Base-by-base conservation (phyloP, 1,139 yeast species). In the Debaryomycetaceae sp. region DNA sequence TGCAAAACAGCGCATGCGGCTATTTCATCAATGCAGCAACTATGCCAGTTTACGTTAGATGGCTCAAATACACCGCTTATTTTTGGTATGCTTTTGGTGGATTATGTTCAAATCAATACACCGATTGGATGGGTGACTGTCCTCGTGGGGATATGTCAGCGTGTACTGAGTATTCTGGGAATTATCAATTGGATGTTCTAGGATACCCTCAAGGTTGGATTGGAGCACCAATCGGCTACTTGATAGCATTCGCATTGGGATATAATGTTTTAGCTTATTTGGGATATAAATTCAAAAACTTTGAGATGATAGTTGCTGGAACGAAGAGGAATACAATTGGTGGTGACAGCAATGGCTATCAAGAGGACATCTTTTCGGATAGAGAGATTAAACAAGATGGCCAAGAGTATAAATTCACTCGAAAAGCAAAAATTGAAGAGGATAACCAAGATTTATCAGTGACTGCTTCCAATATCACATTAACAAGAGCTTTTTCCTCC, bases 1-100 rank as follows among this genome's bases (percentile, higher is more conserved):
- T 85, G 30, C 90, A 87, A 57, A 81, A 87, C 42, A 78, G 85
- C 72, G 88, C 90, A 0, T 84, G 90, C 62, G 96, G 96, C 0
- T 87, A 81, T 62, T 87, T 86, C 56, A 87, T 84, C 20, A 87
- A 86, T 61, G 81, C 91, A 0, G 69, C 74, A 14, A 75, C 82
- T 1, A 78, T 87, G 83, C 96, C 96, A 0, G 95, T 87, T 4
- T 88, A 88, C 56, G 95, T 88, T 5, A 73, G 91, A 35, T 88
- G 96, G 96, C 74, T 83, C 5, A 86, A 84, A 56, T 88, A 87
- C 60, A 63, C 83, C 43, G 83, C 91, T 0, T 85, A 81, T 56
- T 77, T 85, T 46, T 88, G 93, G 87, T 87, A 85, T 55, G 83
- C 82, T 0, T 85, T 85, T 63, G 95, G 95, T 0, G 84, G 86